These are phyloP conservation scores for Gastrolobium villosum DNA, from an alignment of 306 rosid species.

Conservation along the genomic window DNA sequence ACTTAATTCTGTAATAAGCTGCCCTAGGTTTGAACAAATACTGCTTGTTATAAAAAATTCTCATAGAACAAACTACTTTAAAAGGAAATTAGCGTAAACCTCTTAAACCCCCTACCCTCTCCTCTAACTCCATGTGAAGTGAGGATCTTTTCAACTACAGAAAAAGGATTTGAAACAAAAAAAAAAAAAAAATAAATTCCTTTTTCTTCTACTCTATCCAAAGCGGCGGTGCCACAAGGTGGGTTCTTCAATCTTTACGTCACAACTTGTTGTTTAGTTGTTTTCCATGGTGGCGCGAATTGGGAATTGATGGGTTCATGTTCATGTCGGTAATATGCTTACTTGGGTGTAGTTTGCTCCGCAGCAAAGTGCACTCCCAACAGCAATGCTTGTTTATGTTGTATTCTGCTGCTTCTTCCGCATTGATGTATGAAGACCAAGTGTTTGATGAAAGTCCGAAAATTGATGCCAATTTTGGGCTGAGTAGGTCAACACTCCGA, in stretches of 20 bases:
- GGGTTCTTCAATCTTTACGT: neutral
- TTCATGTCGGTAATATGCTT: constrained; percentile 53
- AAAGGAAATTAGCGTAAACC: neutral
- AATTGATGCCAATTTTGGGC: constrained; percentile 26
- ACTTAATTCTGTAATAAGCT: neutral
- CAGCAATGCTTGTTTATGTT: constrained; percentile 44
- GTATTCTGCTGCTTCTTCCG: constrained; percentile 52
- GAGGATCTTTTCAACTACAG: neutral
- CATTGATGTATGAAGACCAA: constrained; percentile 54
- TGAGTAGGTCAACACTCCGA: neutral
- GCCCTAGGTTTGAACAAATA: neutral
- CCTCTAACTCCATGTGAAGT: neutral
- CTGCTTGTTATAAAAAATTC: neutral
- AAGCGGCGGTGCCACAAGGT: neutral
- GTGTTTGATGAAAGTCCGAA: constrained; percentile 61
- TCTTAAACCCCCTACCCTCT: neutral
- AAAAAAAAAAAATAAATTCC: neutral
- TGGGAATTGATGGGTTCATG: constrained; percentile 55
- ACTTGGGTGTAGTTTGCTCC: constrained; percentile 38
- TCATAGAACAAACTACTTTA: neutral
- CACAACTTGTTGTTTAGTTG: neutral
- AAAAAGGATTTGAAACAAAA: neutral
- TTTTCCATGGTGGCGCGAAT: constrained; percentile 16
- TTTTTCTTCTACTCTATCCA: neutral
- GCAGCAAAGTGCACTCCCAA: constrained; percentile 24